Evolutionary conservation across 148 eudicot genomes (phyloP).

Genomic region (Limonium bicolor): DNA sequence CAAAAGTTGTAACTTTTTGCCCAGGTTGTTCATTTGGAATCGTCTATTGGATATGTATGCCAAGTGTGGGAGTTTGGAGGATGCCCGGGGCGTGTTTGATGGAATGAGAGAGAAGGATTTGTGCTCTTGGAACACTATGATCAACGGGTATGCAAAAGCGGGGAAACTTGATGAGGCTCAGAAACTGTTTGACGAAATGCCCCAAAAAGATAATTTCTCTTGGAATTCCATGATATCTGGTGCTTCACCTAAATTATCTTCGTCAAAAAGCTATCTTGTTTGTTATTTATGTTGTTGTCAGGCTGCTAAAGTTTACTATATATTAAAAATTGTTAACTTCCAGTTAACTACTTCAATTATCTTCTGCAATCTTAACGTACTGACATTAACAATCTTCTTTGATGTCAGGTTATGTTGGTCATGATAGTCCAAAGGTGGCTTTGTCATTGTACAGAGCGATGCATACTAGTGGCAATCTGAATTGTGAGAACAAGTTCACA

Average conservation of each 20-base stretch:
- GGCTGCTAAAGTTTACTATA: no score
- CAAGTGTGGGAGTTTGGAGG: conserved; percentile 32
- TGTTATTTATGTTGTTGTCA: not conserved
- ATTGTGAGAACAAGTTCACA: conserved; percentile 24
- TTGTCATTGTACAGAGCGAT: conserved; percentile 31
- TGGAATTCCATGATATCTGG: conserved; percentile 59
- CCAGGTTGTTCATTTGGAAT: conserved; percentile 25
- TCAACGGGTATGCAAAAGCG: conserved; percentile 28
- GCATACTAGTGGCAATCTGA: conserved; percentile 17
- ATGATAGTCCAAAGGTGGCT: conserved; percentile 27
- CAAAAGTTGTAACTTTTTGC: conserved; percentile 19
- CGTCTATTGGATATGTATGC: conserved; percentile 26
- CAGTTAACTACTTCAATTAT: no score
- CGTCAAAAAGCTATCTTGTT: not conserved
- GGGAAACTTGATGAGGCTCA: conserved; percentile 15
- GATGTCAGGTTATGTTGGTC: conserved; percentile 29
- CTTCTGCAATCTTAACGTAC: no score
- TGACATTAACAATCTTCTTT: not conserved
- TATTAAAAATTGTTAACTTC: no score
- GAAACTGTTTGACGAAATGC: conserved; percentile 37
- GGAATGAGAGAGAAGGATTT: conserved; percentile 26
- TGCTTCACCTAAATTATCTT: no score
- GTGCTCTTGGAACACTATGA: conserved; percentile 47
- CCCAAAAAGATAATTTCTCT: conserved; percentile 36
- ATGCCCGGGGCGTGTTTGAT: conserved; percentile 37